Evolutionary conservation across 2,329 filamentous ascomycete species (phyloP).

Genomic region (Sarocladium strictum): DNA sequence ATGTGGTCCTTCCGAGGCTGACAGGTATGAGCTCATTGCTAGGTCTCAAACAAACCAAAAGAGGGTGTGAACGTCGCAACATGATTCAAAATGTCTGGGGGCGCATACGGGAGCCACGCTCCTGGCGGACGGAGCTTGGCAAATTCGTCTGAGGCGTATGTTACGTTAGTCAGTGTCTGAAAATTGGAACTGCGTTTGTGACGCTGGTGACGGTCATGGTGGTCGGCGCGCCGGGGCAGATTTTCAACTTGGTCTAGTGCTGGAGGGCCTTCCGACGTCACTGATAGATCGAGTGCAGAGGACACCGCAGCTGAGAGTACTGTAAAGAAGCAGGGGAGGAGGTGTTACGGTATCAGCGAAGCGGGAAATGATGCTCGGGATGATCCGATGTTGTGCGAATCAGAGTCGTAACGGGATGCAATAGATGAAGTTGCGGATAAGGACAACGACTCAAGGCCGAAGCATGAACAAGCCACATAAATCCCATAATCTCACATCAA

Average conservation of each 20-base stretch:
- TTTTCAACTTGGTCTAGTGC: not conserved
- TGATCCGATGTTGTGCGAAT: not conserved
- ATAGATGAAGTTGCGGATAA: not conserved
- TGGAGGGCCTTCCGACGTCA: not conserved
- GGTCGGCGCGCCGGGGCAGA: conserved; percentile 1
- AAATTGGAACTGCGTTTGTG: not conserved
- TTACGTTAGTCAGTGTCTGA: not conserved
- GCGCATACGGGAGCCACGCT: not conserved
- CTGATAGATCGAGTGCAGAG: not conserved
- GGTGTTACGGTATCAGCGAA: not conserved
- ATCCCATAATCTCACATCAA: too few species aligned
- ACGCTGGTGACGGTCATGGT: conserved; percentile 4
- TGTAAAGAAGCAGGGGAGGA: not conserved
- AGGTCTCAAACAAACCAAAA: not conserved
- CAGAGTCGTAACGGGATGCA: not conserved
- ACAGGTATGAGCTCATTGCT: conserved; percentile 2
- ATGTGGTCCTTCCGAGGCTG: conserved; percentile 1
- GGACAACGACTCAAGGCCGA: not conserved
- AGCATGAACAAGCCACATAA: not conserved
- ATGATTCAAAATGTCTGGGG: conserved; percentile 2
- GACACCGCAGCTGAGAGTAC: not conserved
- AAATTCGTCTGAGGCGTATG: not conserved
- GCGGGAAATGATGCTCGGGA: not conserved
- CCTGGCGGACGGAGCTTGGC: not conserved
- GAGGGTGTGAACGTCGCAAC: not conserved